Percentiles rank a stretch among this genome's conserved stretches.
Evolutionary conservation across 1,284 basidiomycete genomes (phyloP).

Genomic region (Rhizoctonia solani): DNA sequence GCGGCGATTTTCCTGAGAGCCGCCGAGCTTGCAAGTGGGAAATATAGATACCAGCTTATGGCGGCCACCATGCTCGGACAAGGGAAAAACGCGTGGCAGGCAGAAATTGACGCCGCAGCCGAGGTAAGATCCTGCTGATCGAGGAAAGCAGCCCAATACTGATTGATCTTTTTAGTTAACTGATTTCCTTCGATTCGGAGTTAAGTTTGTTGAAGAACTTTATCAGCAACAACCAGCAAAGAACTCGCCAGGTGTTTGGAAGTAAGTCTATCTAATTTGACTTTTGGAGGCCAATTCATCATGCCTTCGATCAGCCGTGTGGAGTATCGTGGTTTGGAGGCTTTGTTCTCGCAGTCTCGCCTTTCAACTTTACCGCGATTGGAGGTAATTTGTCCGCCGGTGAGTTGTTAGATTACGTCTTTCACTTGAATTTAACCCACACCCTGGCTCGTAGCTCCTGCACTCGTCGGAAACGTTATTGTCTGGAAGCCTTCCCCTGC

Average conservation of each 20-base stretch:
- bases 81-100: conserved; percentile 99
- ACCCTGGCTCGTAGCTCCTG: conserved; percentile 63
- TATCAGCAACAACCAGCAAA: conserved; percentile 88
- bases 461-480: conserved; percentile 92
- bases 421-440: neutral
- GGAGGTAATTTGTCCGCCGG: conserved; percentile 87
- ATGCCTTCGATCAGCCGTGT: conserved; percentile 63
- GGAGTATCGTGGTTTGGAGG: conserved; percentile 97
- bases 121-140: conserved; percentile 61
- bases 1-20: conserved; percentile 98
- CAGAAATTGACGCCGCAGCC: conserved; percentile 98
- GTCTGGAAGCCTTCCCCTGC: conserved; percentile 98
- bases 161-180: conserved; percentile 58
- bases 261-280: conserved; percentile 59
- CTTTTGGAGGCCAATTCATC: conserved; percentile 31
- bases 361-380: conserved; percentile 99
- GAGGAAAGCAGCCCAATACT: neutral
- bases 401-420: conserved; percentile 47
- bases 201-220: conserved; percentile 95
- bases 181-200: conserved; percentile 97
- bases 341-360: conserved; percentile 95
- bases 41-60: conserved; percentile 93
- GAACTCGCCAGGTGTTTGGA: conserved; percentile 91
- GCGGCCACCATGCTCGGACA: conserved; percentile 98
- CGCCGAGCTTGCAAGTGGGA: conserved; percentile 90